Base-by-base conservation (phyloP, 2,329 filamentous ascomycete genomes). In the Trichoderma cornu-damae region DNA sequence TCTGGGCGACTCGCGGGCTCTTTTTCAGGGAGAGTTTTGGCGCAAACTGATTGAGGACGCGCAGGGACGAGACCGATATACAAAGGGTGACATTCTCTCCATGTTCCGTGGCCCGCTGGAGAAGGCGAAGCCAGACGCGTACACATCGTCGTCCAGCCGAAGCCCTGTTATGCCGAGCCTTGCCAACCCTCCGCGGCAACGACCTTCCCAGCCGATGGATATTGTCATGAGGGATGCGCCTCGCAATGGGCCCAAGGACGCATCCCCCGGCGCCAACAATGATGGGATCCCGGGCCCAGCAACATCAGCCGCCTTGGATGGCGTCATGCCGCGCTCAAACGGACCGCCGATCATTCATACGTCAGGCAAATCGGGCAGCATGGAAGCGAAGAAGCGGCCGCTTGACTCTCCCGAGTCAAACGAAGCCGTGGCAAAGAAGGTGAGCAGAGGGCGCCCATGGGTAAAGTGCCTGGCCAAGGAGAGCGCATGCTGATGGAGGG, bases 21-120 rank as follows among this genome's bases (percentile, higher is more conserved):
- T 99, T 52, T 78, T 87, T 22, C 88, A 95, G 68, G 94, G 94
- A 60, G 84, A 94, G 67, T 96, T 90, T 72, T 99, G 95, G 94
- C 85, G 82, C 61, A 87, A 86, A 62, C 79, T 99, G 42, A 90
- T 99, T 53, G 81, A 88, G 32, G 89, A 99, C 72, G 88, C 94
- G 5, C 85, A 85, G 65, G 71, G 74, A 18, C 83, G 94, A 67
- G 81, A 88, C 61, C 77, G 86, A 8, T 96, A 94, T 70, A 96
- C 89, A 0, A 79, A 83, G 40, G 92, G 82, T 5, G 75, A 84
- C 58, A 72, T 84, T 47, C 54, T 83, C 51, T 68, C 70, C 16
- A 70, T 81, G 69, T 75, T 84, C 28, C 72, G 73, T 28, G 76
- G 67, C 54, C 75, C 77, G 1, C 71, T 77, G 1, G 68, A 70